A percentile compares a stretch with the other conserved stretches of the same genome.
Conservation (phyloP, 306 rosid genomes). For the Malus sylvestris region DNA sequence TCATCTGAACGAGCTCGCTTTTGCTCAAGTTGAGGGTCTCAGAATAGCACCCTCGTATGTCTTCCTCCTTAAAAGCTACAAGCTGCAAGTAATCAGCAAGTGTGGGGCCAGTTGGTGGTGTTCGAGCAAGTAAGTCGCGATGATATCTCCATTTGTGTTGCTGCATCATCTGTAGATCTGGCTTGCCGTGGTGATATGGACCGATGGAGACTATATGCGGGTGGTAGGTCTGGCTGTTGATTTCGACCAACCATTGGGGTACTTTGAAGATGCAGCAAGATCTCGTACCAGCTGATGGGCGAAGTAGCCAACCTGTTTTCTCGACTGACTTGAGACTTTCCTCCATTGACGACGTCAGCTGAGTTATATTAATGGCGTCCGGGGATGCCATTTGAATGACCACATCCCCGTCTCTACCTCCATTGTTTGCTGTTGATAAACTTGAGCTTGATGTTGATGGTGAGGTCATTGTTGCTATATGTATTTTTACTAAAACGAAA, state of each 20-base stretch:
- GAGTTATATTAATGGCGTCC: too few species aligned
- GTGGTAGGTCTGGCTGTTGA: conserved; percentile 32
- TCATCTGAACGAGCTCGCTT: conserved; percentile 29
- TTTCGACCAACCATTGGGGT: conserved; percentile 29
- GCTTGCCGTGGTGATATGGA: conserved; percentile 37
- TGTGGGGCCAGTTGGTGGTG: not conserved
- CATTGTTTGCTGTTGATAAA: too few species aligned
- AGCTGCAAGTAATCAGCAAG: conserved; percentile 7
- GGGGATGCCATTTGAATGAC: too few species aligned
- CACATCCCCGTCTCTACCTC: too few species aligned
- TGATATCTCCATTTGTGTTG: conserved; percentile 48
- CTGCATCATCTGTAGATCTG: conserved; percentile 38
- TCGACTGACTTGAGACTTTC: not conserved
- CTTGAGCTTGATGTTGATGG: too few species aligned
- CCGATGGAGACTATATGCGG: conserved; percentile 62
- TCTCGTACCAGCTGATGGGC: not conserved
- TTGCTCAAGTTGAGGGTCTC: conserved; percentile 17
- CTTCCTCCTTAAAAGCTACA: conserved; percentile 14
- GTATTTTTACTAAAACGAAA: too few species aligned
- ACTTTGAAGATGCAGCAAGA: conserved; percentile 45
- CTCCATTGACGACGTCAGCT: not conserved
- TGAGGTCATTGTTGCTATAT: not conserved
- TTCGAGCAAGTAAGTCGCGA: conserved; percentile 23
- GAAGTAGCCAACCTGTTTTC: not conserved
- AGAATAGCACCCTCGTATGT: conserved; percentile 44